phyloP scores from a whole-genome alignment of 805 yeast genomes.

The Candida nonsorbophila region DNA sequence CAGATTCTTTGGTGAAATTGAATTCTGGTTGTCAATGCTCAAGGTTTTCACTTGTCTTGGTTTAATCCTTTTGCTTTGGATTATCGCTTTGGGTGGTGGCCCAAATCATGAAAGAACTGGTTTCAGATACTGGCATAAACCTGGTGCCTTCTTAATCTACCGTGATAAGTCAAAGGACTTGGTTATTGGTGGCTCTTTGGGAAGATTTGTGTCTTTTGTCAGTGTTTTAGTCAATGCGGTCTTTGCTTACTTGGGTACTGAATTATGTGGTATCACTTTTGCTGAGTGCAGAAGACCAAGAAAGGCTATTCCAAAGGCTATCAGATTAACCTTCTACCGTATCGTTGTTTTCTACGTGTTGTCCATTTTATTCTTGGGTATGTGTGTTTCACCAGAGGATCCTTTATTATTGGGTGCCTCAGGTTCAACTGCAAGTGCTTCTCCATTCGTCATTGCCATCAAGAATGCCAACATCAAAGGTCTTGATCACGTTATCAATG shows the following conservation, averaged over 20 bases:
- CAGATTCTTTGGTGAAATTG: slow-evolving; percentile 49
- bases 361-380: slow-evolving; percentile 59
- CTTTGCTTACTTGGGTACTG: slow-evolving; percentile 69
- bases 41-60: slow-evolving; percentile 65
- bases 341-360: slow-evolving; percentile 58
- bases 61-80: slow-evolving; percentile 56
- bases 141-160: slow-evolving; percentile 57
- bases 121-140: slow-evolving; percentile 64
- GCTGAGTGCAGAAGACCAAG: slow-evolving; percentile 68
- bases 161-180: slow-evolving; percentile 34
- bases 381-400: slow-evolving; percentile 61
- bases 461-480: slow-evolving; percentile 58
- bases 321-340: slow-evolving; percentile 64
- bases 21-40: slow-evolving; percentile 58
- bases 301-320: slow-evolving; percentile 65
- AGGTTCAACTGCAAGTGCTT: slow-evolving; percentile 60
- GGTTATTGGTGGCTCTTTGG: slow-evolving; percentile 37
- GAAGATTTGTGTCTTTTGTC: slow-evolving; percentile 57
- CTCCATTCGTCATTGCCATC: slow-evolving; percentile 84
- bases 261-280: slow-evolving; percentile 65
- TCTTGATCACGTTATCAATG: slow-evolving; percentile 72
- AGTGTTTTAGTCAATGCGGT: slow-evolving; percentile 62
- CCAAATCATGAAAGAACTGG: slow-evolving; percentile 72
- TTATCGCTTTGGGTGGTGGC: slow-evolving; percentile 73
- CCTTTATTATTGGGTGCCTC: slow-evolving; percentile 46